Base-by-base conservation (phyloP, 2,329 filamentous ascomycete species). In the Cordyceps militaris region DNA sequence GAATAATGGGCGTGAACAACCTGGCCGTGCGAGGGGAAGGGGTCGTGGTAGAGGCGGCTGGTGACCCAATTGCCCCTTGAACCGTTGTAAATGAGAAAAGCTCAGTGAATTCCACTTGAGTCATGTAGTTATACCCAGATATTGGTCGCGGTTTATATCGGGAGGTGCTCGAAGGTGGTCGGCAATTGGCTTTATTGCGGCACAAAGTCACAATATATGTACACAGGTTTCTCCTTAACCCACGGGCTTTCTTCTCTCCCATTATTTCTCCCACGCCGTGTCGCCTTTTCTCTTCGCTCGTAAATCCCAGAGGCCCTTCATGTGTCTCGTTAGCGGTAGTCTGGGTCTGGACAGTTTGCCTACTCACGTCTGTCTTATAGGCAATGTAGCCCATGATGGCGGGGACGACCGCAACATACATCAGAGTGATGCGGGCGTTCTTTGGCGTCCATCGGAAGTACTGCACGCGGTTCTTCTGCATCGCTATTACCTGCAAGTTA, bases 401-500 rank as follows among this genome's bases (percentile, higher is more conserved):
- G 8, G 94, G 94, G 44, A 97, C 82, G 56, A 86, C 76, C 34
- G 85, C 76, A 59, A 88, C 81, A 73, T 93, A 97, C 63, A 87
- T 78, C 70, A 97, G 84, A 4, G 87, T 86, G 67, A 97, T 74
- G 76, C 83, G 85, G 30, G 90, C 91, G 47, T 91, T 96, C 68
- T 88, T 82, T 54, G 85, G 82, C 36, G 88, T 97, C 90, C 91
- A 97, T 73, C 91, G 84, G 83, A 97, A 99, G 83, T 90, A 96
- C 76, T 91, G 91, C 83, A 92, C 87, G 64, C 94, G 88, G 78
- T 89, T 91, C 68, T 82, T 79, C 68, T 82, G 84, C 85, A 97
- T 89, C 72, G 88, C 92, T 96, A 67, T 59, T 47, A 26, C 52
- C 46, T 65, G 70, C 67, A 71, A 65, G 50, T 32, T 36, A 34